Base-by-base conservation (phyloP, 2,329 filamentous ascomycete genomes). In the Arthroderma sp. region DNA sequence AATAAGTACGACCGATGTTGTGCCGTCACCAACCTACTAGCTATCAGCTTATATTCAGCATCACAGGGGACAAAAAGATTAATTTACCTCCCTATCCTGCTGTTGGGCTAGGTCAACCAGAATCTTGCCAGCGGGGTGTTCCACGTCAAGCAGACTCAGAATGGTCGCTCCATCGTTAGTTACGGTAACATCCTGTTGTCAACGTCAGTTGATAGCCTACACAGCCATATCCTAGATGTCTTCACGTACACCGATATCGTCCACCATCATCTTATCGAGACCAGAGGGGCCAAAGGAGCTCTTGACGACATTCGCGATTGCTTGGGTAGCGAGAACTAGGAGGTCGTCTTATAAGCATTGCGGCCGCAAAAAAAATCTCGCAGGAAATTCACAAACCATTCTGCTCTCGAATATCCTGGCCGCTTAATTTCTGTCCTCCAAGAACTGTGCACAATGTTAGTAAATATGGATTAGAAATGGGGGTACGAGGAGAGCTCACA, bases 191-290 rank as follows among this genome's bases (percentile, higher is more conserved):
- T 98, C 91, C 82, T 86, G 56, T 6, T 52, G 15, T 43, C 49
- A 37, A 53, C 30, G 53, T 61, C 44, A 56, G 49, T 22, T 22
- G 15, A 22, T 22, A 22, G 15, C 15, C 15, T 22, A 22, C 15
- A 22, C 15, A 22, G 15, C 15, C 15, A 22, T 22, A 22, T 22
- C 15, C 15, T 3, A 22, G 15, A 22, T 22, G 3, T 22, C 15
- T 22, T 22, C 37, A 34, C 80, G 57, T 77, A 86, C 83, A 61
- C 91, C 91, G 65, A 98, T 96, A 64, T 98, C 91, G 70, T 98
- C 91, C 57, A 98, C 91, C 91, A 98, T 96, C 91, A 98, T 98
- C 78, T 98, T 98, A 66, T 98, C 91, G 54, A 98, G 77, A 40
- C 91, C 91, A 50, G 86, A 94, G 42, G 91, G 91, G 45, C 91